Evolutionary conservation across 208 protist genomes (phyloP), one percentile per base, ranked within the genome.

Genomic region (Trypanosoma vivax): DNA sequence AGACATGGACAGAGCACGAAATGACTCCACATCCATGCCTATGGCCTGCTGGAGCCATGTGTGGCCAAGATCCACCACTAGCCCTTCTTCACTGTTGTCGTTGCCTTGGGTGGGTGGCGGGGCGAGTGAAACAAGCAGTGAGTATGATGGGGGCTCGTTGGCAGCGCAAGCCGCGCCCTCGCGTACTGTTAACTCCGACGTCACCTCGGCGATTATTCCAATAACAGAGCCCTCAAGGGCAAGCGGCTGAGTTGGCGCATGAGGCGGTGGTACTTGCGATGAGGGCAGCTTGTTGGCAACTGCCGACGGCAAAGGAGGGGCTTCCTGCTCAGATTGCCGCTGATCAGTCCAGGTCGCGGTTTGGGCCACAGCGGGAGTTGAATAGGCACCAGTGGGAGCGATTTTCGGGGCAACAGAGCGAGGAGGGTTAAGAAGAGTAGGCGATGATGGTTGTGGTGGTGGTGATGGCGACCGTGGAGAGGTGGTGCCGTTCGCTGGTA

Each of bases 11-110:
- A 88, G 60, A 2, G 46, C 48, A 3, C 68, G 53, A 42, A 88
- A 84, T 18, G 53, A 31, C 3, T 49, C 70, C 0, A 68, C 60
- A 14, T 73, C 51, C 80, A 88, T 84, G 11, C 73, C 70, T 9
- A 88, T 46, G 5, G 78, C 59, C 28, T 69, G 61, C 33, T 30
- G 63, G 61, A 88, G 64, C 76, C 80, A 88, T 24, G 48, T 23
- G 42, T 88, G 65, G n/a, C 80, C 80, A 1, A 88, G 53, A 51
- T 88, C 80, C 14, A 84, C 80, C 10, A 66, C 30, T 6, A 78
- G 50, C 37, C 33, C 30, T 24, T 14, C 35, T n/a, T 42, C 25
- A 14, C 34, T 7, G 21, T 23, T 11, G 24, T 31, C 46, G 11
- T 24, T 21, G 47, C 21, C 53, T 0, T 10, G 27, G 10, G 2